These are phyloP conservation scores for Olyra latifolia DNA, from an alignment of 176 grass and related monocot genomes.

Conservation along the genomic window DNA sequence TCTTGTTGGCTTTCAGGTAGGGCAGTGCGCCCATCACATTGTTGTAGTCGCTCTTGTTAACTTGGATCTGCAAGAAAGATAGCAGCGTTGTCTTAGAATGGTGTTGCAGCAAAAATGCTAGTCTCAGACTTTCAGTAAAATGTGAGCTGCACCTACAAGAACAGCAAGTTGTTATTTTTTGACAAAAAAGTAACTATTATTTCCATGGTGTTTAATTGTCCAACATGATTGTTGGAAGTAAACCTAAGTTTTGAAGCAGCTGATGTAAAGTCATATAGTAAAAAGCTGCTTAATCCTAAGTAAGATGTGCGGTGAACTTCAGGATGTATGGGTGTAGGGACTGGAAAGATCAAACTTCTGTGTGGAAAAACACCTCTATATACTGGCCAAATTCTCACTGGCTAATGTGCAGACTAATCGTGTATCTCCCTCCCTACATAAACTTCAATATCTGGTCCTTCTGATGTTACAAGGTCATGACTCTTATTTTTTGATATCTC, in stretches of 20 bases:
- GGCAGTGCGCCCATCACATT: conserved; percentile 76
- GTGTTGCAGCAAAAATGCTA: not conserved
- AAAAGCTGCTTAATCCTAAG: not conserved
- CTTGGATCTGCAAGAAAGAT: conserved; percentile 62
- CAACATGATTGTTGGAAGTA: not conserved
- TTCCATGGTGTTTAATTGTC: not conserved
- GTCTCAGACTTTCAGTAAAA: not conserved
- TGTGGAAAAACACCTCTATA: not conserved
- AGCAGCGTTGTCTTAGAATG: conserved; percentile 20
- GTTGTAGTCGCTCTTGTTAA: conserved; percentile 81
- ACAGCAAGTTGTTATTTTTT: not conserved
- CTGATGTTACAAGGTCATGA: not conserved
- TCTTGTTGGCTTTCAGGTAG: conserved; percentile 92
- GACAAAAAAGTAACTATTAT: not conserved
- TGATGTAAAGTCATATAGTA: not conserved
- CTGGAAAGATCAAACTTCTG: not conserved
- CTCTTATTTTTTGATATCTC: not conserved
- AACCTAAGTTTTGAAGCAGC: not conserved
- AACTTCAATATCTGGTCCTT: not conserved
- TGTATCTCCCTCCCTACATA: not conserved
- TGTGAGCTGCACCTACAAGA: not conserved
- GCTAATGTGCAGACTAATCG: not conserved
- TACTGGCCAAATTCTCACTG: not conserved
- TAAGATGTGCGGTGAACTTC: not conserved
- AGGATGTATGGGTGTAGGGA: not conserved